phyloP scores from a whole-genome alignment of 2,329 filamentous ascomycete species.

The Cladosporium sp. region DNA sequence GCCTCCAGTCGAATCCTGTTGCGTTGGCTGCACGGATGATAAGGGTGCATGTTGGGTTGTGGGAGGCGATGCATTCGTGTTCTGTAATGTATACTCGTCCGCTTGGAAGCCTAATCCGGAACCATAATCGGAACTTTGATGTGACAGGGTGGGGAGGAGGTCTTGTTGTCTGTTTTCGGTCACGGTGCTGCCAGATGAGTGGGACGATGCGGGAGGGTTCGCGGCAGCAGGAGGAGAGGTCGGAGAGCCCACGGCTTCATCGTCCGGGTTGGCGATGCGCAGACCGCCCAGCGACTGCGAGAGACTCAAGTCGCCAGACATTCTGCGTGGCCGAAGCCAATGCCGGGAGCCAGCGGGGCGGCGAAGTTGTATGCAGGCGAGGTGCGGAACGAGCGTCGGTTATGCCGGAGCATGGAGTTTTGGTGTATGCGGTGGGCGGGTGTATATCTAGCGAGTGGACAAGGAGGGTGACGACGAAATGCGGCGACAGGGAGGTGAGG shows the following conservation, averaged over 20 bases:
- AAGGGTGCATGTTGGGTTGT: constrained; percentile 1
- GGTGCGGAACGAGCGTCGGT: constrained; percentile 2
- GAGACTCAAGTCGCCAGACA: constrained; percentile 73
- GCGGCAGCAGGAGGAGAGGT: constrained; percentile 15
- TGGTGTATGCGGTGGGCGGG: constrained; percentile 17
- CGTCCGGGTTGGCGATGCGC: constrained; percentile 94
- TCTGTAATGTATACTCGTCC: constrained; percentile 33
- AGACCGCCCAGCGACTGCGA: constrained; percentile 89
- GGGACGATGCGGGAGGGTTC: constrained; percentile 29
- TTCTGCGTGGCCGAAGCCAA: constrained; percentile 12
- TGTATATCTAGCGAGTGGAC: constrained; percentile 8
- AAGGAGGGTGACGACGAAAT: background rate
- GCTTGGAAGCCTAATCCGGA: constrained; percentile 40
- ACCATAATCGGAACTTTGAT: constrained; percentile 32
- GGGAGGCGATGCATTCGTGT: constrained; percentile 16
- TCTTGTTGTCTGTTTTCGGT: constrained; percentile 34
- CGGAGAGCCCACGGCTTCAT: constrained; percentile 44
- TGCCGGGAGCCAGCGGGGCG: constrained; percentile 8
- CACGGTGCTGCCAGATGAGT: constrained; percentile 35
- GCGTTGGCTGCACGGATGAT: background rate
- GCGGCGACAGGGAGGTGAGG: constrained; percentile 1
- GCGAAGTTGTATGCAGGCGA: constrained; percentile 1
- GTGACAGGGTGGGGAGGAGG: constrained; percentile 32
- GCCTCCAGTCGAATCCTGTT: constrained; percentile 1
- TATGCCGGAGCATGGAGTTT: constrained; percentile 12